Conservation (phyloP, 345 rosid genomes). For the Salix caprea region DNA sequence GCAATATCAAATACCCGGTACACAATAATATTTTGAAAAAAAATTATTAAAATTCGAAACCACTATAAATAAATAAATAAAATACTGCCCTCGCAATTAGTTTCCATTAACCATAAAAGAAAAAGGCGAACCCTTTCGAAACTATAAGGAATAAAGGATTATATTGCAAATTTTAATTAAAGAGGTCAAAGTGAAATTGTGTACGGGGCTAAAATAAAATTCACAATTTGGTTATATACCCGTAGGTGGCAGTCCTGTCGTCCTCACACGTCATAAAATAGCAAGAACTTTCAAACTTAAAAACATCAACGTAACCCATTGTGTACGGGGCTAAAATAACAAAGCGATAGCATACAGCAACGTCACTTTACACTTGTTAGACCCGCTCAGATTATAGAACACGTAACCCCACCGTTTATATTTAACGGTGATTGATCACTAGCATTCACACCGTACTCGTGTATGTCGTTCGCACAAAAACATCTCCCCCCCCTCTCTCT, state of each 20-base stretch:
- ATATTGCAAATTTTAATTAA: not conserved
- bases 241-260: not conserved
- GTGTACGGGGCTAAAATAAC: too few species aligned
- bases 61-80: too few species aligned
- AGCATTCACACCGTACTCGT: not conserved
- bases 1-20: rapidly evolving
- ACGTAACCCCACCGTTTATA: not conserved
- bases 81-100: too few species aligned
- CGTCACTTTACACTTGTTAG: not conserved
- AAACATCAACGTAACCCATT: too few species aligned
- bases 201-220: not conserved
- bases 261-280: not conserved
- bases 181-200: not conserved
- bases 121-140: not conserved
- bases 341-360: not conserved
- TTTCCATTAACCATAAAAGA: too few species aligned
- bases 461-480: not conserved
- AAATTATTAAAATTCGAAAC: too few species aligned
- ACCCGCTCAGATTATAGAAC: too few species aligned
- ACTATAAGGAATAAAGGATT: not conserved
- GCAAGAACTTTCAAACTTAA: not conserved
- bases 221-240: not conserved
- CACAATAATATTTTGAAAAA: too few species aligned
- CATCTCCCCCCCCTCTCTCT: not conserved
- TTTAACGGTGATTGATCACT: not conserved